Conservation (phyloP, 768 basidiomycete species). For the Megacollybia marginata region DNA sequence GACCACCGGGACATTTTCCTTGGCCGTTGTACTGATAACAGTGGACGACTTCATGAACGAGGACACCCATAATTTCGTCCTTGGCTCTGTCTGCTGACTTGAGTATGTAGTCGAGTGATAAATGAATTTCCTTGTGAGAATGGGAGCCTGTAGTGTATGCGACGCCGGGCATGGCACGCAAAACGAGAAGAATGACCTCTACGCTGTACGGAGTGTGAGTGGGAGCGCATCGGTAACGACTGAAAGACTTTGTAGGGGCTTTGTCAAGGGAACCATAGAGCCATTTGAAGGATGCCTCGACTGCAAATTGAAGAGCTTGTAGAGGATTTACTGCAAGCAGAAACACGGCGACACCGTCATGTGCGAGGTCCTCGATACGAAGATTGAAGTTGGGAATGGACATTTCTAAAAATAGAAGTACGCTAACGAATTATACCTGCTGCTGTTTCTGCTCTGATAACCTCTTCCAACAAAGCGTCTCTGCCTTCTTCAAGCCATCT, state of each 20-base stretch:
- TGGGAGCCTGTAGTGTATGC: conserved; percentile 50
- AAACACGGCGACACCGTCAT: conserved; percentile 53
- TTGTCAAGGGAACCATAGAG: conserved; percentile 30
- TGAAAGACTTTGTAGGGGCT: conserved; percentile 29
- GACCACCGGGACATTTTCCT: conserved; percentile 51
- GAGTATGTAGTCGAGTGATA: conserved; percentile 60
- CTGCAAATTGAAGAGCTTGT: conserved; percentile 32
- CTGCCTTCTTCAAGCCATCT: conserved; percentile 82
- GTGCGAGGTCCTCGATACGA: conserved; percentile 49
- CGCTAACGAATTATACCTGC: conserved; percentile 29
- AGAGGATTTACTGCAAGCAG: conserved; percentile 39
- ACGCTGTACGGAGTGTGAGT: conserved; percentile 30
- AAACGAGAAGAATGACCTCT: conserved; percentile 44
- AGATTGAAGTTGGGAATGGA: conserved; percentile 48
- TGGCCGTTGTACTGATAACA: conserved; percentile 67
- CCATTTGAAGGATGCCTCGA: conserved; percentile 41
- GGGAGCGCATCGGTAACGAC: neutral
- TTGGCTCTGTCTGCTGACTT: conserved; percentile 30
- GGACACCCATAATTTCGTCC: conserved; percentile 64
- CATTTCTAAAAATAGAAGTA: neutral
- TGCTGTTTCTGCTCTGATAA: conserved; percentile 57
- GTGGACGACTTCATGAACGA: conserved; percentile 73
- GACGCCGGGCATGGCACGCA: conserved; percentile 62
- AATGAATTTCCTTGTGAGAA: conserved; percentile 65
- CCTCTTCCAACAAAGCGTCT: conserved; percentile 62